A percentile compares a stretch with the other conserved stretches of the same genome.
phyloP scores from a whole-genome alignment of 2,329 filamentous ascomycete species.

The Botryotinia calthae region DNA sequence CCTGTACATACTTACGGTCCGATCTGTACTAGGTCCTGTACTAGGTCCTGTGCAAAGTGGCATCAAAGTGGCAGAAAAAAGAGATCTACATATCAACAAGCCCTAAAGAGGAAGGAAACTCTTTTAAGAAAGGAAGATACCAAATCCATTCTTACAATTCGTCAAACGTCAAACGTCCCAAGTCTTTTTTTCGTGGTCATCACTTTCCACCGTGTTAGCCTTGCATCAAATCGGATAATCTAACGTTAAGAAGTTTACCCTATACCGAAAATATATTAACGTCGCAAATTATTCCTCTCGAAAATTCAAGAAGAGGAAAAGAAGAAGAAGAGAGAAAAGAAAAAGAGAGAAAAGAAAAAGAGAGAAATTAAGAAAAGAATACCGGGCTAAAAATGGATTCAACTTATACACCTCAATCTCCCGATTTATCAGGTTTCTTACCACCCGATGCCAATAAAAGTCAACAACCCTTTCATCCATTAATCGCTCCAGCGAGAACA shows the following conservation, averaged over 20 bases:
- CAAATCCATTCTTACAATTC: neutral
- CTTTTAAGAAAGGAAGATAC: neutral
- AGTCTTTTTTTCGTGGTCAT: neutral
- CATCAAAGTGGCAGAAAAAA: neutral
- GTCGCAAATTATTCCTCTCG: constrained; percentile 7
- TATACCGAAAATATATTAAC: constrained; percentile 15
- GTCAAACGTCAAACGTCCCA: neutral
- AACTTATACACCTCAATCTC: constrained; percentile 39
- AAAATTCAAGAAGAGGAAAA: constrained; percentile 17
- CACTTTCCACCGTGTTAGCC: constrained; percentile 23
- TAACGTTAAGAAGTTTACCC: neutral
- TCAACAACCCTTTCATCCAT: constrained; percentile 13
- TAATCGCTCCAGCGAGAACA: neutral
- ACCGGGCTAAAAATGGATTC: constrained; percentile 27
- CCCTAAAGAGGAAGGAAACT: neutral
- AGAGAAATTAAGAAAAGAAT: constrained; percentile 17
- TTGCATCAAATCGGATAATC: constrained; percentile 26
- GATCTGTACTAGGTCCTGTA: neutral
- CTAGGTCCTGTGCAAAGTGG: neutral
- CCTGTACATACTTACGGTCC: neutral
- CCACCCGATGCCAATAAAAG: constrained; percentile 31
- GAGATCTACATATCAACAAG: neutral
- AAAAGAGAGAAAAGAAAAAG: constrained; percentile 14
- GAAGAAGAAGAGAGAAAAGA: constrained; percentile 9
- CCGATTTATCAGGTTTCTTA: constrained; percentile 38